Percentiles rank a stretch among this genome's conserved stretches.
These are phyloP conservation scores for Puccinia hordei DNA, from an alignment of 1,284 basidiomycete genomes.

Conservation along the genomic window DNA sequence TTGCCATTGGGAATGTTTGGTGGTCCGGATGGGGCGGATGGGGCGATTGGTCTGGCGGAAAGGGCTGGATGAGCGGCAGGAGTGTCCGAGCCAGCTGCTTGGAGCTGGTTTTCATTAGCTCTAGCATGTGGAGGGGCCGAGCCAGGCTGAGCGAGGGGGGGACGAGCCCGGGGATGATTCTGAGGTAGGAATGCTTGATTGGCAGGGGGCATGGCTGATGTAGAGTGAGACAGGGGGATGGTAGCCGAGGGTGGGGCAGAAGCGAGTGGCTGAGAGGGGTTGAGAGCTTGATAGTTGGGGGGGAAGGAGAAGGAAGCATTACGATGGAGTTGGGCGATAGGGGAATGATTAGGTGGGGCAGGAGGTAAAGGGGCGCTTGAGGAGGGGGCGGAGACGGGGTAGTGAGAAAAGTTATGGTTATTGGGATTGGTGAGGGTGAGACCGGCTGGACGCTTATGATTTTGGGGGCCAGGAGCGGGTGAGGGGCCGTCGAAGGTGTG, in stretches of 20 bases:
- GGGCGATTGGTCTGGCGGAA: not conserved
- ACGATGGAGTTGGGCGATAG: conserved; percentile 18
- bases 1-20: conserved; percentile 17
- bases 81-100: not conserved
- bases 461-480: conserved; percentile 8
- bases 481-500: conserved; percentile 19
- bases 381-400: conserved; percentile 23
- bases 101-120: not conserved
- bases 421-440: conserved; percentile 23
- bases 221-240: conserved; percentile 17
- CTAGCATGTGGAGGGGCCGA: not conserved
- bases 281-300: conserved; percentile 21
- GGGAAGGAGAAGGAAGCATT: conserved; percentile 30
- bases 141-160: not conserved
- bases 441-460: conserved; percentile 22
- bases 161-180: conserved; percentile 6
- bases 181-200: conserved; percentile 15
- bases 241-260: conserved; percentile 22
- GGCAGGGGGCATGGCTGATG: conserved; percentile 16
- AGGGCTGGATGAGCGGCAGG: not conserved
- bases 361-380: conserved; percentile 38
- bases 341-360: conserved; percentile 27
- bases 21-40: not conserved
- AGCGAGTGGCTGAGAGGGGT: conserved; percentile 1
- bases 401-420: conserved; percentile 15